Evolutionary conservation across 352 stramenopile genomes (phyloP), one percentile per base, ranked within the genome.

Genomic region (Pythium guiyangense): DNA sequence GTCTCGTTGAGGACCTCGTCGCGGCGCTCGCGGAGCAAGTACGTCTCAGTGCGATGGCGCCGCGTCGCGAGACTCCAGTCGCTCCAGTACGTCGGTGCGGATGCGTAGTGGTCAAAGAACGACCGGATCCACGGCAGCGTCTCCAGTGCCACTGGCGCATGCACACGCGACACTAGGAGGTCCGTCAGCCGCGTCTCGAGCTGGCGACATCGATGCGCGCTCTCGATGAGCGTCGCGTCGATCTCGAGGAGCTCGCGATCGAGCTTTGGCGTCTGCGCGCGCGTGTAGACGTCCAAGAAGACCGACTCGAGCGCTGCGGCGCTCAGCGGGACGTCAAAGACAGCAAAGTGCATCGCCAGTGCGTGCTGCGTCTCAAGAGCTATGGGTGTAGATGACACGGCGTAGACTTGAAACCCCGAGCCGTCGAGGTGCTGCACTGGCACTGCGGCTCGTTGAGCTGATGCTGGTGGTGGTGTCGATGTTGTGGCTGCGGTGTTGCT

Each of bases 341-440:
- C 54, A 1, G 56, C 50, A 34, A 82, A 60, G 14, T 73, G 40
- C 29, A 58, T 34, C 12, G 53, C 59, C 0, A 69, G 31, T 2
- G 25, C 49, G 42, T 77, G 60, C 29, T 72, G 66, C 26, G 51
- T 17, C 14, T 37, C 20, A 0, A 56, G 27, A 14, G 51, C 25
- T 9, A 74, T 57, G 5, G 55, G 15, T 15, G 43, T 62, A 1
- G 66, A 20, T 6, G 73, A 64, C 4, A 86, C 64, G 0, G 66
- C 75, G 34, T 80, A 84, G 2, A 88, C 39, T 49, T 83, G 78
- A 47, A 88, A 88, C 0, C 62, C 69, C 6, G 42, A 15, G 42
- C 18, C 42, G 18, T 25, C 18, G 42, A 18, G 20, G 1, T 17
- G 39, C 39, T 45, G 39, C 14, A 10, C 15, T 20, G 14, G 14